phyloP scores from a whole-genome alignment of 1,284 basidiomycete genomes.

The Pseudozyma flocculosa region DNA sequence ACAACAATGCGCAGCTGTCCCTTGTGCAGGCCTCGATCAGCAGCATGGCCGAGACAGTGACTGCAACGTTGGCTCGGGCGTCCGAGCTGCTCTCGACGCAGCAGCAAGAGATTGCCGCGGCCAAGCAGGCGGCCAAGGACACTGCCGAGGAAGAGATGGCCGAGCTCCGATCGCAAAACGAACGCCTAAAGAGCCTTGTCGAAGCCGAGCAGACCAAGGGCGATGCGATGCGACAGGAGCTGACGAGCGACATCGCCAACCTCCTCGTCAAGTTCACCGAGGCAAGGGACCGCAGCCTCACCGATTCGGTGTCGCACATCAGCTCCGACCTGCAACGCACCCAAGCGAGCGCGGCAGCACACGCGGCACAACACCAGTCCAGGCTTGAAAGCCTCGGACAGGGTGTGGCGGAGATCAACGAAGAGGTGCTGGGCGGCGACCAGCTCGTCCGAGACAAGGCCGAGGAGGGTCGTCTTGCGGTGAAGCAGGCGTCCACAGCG shows the following conservation, averaged over 20 bases:
- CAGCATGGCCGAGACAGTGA: constrained; percentile 62
- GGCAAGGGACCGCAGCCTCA: constrained; percentile 70
- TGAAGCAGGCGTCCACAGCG: background rate
- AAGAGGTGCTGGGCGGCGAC: background rate
- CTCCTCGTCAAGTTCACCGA: constrained; percentile 72
- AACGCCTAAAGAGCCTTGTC: constrained; percentile 67
- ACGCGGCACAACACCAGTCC: constrained; percentile 4
- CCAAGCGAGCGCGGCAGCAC: constrained; percentile 7
- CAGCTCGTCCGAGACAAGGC: background rate
- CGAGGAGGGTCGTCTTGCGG: background rate
- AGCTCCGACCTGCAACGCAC: constrained; percentile 59
- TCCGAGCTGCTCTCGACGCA: constrained; percentile 63
- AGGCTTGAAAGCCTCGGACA: constrained; percentile 9
- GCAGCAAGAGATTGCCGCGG: constrained; percentile 60
- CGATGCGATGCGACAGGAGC: constrained; percentile 69
- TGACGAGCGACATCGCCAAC: constrained; percentile 71
- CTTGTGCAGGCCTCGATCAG: constrained; percentile 57
- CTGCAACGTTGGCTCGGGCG: constrained; percentile 67
- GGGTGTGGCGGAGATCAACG: constrained; percentile 1
- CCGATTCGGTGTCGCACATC: constrained; percentile 65
- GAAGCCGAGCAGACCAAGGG: constrained; percentile 69
- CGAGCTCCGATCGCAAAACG: constrained; percentile 73
- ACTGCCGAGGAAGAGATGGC: constrained; percentile 64
- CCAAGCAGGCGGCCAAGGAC: constrained; percentile 63
- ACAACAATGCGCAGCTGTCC: constrained; percentile 14